Percentiles rank a stretch among this genome's conserved stretches.
Conservation (phyloP, 306 rosid species). For the Glycine latifolia region DNA sequence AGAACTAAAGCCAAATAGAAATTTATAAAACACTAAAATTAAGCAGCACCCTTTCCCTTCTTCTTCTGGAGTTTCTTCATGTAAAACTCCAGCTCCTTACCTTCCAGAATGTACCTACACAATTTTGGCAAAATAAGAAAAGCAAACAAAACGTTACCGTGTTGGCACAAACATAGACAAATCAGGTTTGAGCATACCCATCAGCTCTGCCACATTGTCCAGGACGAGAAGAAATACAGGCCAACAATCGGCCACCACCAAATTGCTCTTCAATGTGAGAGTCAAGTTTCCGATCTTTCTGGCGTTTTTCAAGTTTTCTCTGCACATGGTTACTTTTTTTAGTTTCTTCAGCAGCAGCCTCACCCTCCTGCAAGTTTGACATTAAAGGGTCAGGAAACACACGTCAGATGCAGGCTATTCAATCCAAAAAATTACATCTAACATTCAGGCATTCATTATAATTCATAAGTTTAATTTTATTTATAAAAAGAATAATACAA, state of each 20-base stretch:
- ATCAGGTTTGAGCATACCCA: constrained; percentile 45
- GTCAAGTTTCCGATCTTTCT: constrained; percentile 52
- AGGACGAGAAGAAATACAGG: constrained; percentile 64
- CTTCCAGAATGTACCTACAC: constrained; percentile 58
- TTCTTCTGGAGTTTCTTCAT: constrained; percentile 58
- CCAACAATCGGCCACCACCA: constrained; percentile 56
- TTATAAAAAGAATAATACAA: no score
- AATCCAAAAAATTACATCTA: no score
- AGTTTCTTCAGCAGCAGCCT: constrained; percentile 49
- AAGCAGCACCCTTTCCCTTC: constrained; percentile 60
- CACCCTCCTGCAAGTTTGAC: constrained; percentile 51
- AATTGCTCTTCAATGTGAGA: constrained; percentile 61
- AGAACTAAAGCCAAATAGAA: constrained; percentile 10
- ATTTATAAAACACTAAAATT: not conserved
- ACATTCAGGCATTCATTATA: no score
- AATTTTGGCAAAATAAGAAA: not conserved
- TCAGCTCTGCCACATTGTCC: constrained; percentile 66
- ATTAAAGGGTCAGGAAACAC: not conserved
- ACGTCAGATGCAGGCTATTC: no score
- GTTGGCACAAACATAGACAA: not conserved
- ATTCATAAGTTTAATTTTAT: no score
- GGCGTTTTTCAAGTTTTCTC: constrained; percentile 59
- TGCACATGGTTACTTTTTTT: constrained; percentile 60
- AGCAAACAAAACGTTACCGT: not conserved
- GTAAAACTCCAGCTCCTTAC: constrained; percentile 61